phyloP scores from a whole-genome alignment of 345 rosid genomes.

The Eucalyptus dawsonii region DNA sequence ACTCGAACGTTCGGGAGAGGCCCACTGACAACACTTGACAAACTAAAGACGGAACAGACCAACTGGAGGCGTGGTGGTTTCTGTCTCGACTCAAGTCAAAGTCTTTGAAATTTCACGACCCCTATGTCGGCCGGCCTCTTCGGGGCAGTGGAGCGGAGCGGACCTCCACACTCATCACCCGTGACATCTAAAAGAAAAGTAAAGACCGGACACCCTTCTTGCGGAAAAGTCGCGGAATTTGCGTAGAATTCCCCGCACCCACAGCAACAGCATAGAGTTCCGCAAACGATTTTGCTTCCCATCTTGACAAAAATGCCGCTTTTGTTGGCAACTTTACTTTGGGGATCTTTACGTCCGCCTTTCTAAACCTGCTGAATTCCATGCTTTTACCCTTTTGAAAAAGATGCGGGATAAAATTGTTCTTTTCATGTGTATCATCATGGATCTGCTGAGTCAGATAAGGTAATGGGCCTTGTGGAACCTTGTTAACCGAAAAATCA shows the following conservation, averaged over 20 bases:
- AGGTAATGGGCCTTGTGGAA: not conserved
- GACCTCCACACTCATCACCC: not conserved
- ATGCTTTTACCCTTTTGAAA: not conserved
- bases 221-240: not conserved
- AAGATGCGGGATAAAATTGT: not conserved
- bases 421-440: not conserved
- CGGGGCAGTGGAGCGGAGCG: not conserved
- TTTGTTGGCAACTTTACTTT: not conserved
- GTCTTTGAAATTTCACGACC: not conserved
- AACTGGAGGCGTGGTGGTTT: not conserved
- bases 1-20: not conserved
- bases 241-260: not conserved
- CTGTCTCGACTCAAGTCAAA: not conserved
- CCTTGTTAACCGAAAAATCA: not conserved
- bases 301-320: not conserved
- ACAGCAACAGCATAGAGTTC: not conserved
- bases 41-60: not conserved
- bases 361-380: not conserved
- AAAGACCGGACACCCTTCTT: not conserved
- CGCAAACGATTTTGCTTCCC: not conserved
- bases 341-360: not conserved
- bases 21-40: not conserved
- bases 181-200: not conserved
- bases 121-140: not conserved
- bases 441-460: not conserved